Evolutionary conservation across 345 rosid species (phyloP), one percentile per base, ranked within the genome.

Genomic region (Garcia nutans): DNA sequence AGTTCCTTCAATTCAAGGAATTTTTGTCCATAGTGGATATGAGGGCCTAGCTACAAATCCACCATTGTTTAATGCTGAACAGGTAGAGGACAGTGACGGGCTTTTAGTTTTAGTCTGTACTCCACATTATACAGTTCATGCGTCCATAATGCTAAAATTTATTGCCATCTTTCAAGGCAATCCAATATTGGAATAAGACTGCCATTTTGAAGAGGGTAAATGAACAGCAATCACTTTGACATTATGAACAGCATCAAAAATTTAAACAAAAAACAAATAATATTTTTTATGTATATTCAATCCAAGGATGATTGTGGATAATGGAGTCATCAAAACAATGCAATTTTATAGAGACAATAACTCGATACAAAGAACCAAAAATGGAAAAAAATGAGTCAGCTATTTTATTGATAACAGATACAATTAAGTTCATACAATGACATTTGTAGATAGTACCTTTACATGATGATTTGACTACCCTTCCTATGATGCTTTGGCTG

Each of bases 41-140:
- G 44, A 68, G 60, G 65, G 69, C 54, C 63, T 62, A 73, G 49
- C 81, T 60, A 65, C 19, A 47, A 68, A 19, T 22, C 73, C 68
- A 50, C 61, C 37, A 37, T 19, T 19, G 45, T 37, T 75, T 67
- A 67, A 58, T 17, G 56, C 52, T 15, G 37, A 75, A 45, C 56
- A 8, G 44, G 58, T 28, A 6, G 16, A 44, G 44, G 66, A 67
- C 24, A 3, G 8, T 58, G 78, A 58, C 66, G 1, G 12, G 15
- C 26, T 24, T 28, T 54, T 55, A 50, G 28, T 13, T 65, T 28
- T 49, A 57, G 10, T 3, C 49, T 42, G 13, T 16, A 3, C 26
- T 23, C 6, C 28, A n/a, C 26, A 6, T 13, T 22, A 10, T 6
- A 42, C 22, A 57, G 41, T 45, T 68, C 4, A 22, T 10, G 5